phyloP scores from a whole-genome alignment of 495 filamentous ascomycete species.

The Penicillium cosmopolitanum region DNA sequence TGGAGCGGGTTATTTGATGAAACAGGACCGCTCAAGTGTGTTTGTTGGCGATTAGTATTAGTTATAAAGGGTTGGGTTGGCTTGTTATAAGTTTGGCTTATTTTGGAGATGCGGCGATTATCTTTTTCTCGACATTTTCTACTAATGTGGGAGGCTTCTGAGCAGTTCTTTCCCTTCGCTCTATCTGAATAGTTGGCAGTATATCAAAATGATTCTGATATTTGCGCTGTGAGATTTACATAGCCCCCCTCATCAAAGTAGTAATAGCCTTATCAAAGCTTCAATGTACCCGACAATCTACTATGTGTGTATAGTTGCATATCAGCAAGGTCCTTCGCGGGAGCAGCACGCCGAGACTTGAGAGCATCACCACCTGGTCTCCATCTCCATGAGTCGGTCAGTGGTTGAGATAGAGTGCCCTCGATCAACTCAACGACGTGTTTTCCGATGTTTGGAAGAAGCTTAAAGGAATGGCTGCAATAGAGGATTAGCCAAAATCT shows the following conservation, averaged over 20 bases:
- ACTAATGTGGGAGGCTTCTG: no score
- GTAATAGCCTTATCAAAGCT: no score
- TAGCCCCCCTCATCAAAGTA: no score
- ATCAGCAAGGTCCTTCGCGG: slow-evolving; percentile 26
- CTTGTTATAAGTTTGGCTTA: neutral
- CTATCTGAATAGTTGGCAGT: no score
- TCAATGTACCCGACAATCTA: no score
- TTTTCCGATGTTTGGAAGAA: slow-evolving; percentile 27
- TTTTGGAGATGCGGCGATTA: neutral
- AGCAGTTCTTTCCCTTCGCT: no score
- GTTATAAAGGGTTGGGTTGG: no score
- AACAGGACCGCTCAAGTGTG: no score
- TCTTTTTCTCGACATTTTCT: neutral
- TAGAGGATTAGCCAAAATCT: neutral
- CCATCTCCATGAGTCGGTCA: slow-evolving; percentile 25
- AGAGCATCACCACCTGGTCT: slow-evolving; percentile 27
- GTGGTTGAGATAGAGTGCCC: slow-evolving; percentile 11
- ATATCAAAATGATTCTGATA: no score
- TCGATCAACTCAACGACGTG: slow-evolving; percentile 26
- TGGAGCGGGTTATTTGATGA: neutral
- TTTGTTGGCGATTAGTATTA: no score
- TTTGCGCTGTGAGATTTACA: no score
- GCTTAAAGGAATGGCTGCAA: slow-evolving; percentile 19
- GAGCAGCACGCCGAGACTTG: slow-evolving; percentile 20
- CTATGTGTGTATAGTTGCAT: slow-evolving; percentile 7